phyloP scores from a whole-genome alignment of 495 filamentous ascomycete species.

The Aspergillus asperescens region DNA sequence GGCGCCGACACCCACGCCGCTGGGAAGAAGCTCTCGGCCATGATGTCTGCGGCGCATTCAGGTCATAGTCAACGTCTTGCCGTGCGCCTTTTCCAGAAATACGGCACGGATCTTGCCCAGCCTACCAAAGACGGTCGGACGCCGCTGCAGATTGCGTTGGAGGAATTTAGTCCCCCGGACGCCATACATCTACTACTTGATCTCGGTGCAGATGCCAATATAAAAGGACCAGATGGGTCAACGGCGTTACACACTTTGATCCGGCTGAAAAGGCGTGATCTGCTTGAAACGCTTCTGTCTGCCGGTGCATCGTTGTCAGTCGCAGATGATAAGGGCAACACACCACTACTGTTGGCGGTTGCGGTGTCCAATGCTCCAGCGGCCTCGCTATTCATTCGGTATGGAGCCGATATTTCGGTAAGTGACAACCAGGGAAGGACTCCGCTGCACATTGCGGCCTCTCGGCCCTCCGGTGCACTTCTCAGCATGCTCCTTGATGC shows the following conservation, averaged over 20 bases:
- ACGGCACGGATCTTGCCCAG: neutral
- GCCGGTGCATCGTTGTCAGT: neutral
- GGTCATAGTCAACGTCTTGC: neutral
- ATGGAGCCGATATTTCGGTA: neutral
- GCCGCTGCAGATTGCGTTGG: neutral
- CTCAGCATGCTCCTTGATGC: neutral
- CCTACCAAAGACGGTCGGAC: neutral
- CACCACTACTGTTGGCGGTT: neutral
- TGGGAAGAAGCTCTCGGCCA: neutral
- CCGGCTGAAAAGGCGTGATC: neutral
- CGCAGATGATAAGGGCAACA: neutral
- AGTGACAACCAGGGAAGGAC: neutral
- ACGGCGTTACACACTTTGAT: neutral
- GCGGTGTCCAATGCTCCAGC: neutral
- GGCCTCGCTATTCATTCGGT: neutral
- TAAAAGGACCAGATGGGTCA: neutral
- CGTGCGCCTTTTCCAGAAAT: neutral
- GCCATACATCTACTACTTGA: neutral
- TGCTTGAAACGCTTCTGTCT: neutral
- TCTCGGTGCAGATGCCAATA: neutral
- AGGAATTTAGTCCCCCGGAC: constrained; percentile 2
- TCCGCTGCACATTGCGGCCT: neutral
- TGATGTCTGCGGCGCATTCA: neutral
- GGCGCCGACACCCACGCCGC: neutral
- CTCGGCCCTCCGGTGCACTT: neutral